These are phyloP conservation scores for Diospyros lotus DNA, from an alignment of 148 eudicot species.

Conservation along the genomic window DNA sequence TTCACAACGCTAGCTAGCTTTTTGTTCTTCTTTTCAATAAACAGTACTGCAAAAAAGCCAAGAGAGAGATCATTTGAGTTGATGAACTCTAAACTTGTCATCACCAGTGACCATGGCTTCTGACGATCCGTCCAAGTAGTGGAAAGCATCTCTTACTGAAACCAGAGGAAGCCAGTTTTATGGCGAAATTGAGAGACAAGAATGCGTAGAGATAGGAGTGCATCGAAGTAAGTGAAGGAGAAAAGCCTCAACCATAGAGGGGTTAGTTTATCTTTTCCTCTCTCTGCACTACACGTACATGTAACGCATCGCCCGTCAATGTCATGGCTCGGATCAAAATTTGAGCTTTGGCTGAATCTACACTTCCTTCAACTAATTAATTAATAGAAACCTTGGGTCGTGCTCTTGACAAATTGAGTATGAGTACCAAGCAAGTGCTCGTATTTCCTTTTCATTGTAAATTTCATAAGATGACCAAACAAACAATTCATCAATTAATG, in stretches of 20 bases:
- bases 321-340: constrained; percentile 20
- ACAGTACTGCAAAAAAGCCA: too few species aligned
- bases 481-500: too few species aligned
- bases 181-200: constrained; percentile 16
- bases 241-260: constrained; percentile 24
- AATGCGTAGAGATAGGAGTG: too few species aligned
- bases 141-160: constrained; percentile 27
- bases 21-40: too few species aligned
- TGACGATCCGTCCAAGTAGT: too few species aligned
- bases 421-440: constrained; percentile 20
- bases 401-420: constrained; percentile 15
- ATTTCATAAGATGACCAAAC: too few species aligned
- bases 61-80: too few species aligned
- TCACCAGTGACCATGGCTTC: too few species aligned
- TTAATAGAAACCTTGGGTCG: constrained; percentile 22
- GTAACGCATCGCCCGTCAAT: constrained; percentile 14
- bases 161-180: constrained; percentile 26
- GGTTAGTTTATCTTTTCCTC: constrained; percentile 30
- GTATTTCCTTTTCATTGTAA: neutral
- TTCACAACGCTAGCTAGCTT: too few species aligned
- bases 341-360: constrained; percentile 24
- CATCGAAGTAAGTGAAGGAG: constrained; percentile 11
- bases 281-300: constrained; percentile 26
- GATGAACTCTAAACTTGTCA: too few species aligned
- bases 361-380: constrained; percentile 9